Base-by-base conservation (phyloP, 768 basidiomycete species). In the Lactarius vividus region DNA sequence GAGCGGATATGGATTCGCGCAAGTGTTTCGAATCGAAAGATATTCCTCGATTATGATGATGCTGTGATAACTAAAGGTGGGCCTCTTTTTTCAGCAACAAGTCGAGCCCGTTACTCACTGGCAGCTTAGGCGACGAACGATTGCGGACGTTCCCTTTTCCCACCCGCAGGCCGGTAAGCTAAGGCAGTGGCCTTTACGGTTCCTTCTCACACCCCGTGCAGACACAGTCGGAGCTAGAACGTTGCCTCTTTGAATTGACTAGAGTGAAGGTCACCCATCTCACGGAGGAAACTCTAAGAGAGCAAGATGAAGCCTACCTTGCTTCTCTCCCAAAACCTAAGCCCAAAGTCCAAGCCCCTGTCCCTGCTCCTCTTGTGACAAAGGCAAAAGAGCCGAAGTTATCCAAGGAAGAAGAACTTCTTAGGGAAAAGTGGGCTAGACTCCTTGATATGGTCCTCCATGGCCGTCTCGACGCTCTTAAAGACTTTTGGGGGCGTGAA, bases 71-170 rank as follows among this genome's bases (percentile, higher is more conserved):
- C 78, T 33, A 95, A 93, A 79, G 84, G 86, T 73, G 23, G 55
- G 11, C 62, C 40, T 6, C 49, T 35, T 63, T 40, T 8, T 54
- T 31, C 7, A 63, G 28, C 10, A 62, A 16, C 4, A 29, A 16
- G 39, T 46, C 15, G 11, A 42, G 58, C 37, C 18, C 18, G 7
- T 33, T 29, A 57, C 37, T 68, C 49, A 53, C 52, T n/a, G 8
- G 54, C 18, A 49, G 26, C 46, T 26, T 40, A 83, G 79, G 77
- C 35, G 96, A 98, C 69, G 84, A 84, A 37, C 84, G 96, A 42
- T 76, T 98, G 35, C 84, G 95, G 53, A 91, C 88, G 0, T 98
- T 96, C 76, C 95, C 96, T 0, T 99, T 99, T 77, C 96, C 95
- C 4, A 99, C 97, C 1, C 88, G 96, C 46, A 84, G 97, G 70